These are phyloP conservation scores for Cercospora sp. DNA, from an alignment of 2,329 filamentous ascomycete species.

Conservation along the genomic window DNA sequence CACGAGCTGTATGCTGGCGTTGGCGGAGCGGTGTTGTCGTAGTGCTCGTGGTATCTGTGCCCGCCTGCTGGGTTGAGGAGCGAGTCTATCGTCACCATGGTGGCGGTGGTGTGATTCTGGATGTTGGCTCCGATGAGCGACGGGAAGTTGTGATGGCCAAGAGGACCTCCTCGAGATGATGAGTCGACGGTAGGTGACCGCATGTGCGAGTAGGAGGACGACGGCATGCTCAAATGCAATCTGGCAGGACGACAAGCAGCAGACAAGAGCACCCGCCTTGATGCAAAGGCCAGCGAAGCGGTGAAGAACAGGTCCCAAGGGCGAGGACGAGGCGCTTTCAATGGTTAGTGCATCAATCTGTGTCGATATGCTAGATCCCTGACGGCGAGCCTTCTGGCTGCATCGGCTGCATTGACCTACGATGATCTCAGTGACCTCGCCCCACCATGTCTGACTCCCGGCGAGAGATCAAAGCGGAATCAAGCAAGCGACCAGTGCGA, in stretches of 20 bases:
- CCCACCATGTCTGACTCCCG: constrained; percentile 30
- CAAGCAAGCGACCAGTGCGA: constrained; percentile 19
- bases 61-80: constrained; percentile 42
- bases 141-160: constrained; percentile 5
- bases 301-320: constrained; percentile 25
- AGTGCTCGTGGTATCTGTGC: constrained; percentile 23
- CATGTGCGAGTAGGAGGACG: constrained; percentile 24
- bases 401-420: constrained; percentile 25
- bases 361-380: constrained; percentile 22
- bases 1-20: constrained; percentile 33
- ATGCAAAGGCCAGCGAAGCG: constrained; percentile 20
- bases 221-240: constrained; percentile 24
- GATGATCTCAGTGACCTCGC: constrained; percentile 19
- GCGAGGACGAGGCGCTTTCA: constrained; percentile 30
- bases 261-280: constrained; percentile 7
- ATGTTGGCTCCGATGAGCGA: constrained; percentile 5
- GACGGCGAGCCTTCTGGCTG: constrained; percentile 16
- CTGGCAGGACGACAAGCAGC: constrained; percentile 11
- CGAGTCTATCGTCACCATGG: constrained; percentile 45
- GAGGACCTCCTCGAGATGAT: constrained; percentile 19
- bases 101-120: constrained; percentile 22
- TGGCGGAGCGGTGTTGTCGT: constrained; percentile 25
- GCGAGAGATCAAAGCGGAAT: constrained; percentile 23
- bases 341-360: constrained; percentile 26
- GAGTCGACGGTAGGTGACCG: constrained; percentile 27